Conservation (phyloP, 805 yeast genomes). For the Myxozyma sirexii region DNA sequence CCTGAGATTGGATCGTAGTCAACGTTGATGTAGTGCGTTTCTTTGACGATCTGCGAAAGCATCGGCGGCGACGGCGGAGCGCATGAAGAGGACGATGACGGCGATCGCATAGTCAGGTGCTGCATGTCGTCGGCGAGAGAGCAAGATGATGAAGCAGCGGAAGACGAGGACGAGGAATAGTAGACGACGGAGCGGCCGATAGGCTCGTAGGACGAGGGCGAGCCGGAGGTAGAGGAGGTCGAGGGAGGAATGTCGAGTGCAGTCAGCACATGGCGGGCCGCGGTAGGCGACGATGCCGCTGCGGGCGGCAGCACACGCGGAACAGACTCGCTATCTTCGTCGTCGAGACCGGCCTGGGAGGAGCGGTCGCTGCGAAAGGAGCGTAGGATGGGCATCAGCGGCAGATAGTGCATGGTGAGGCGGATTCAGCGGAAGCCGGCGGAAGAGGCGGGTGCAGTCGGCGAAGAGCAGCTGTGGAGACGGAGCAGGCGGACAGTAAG, state of each 20-base stretch:
- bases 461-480: neutral
- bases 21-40: conserved; percentile 74
- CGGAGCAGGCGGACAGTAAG: no score
- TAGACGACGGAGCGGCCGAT: conserved; percentile 18
- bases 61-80: conserved; percentile 12
- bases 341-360: neutral
- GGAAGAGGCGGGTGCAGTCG: neutral
- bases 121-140: conserved; percentile 2
- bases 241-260: neutral
- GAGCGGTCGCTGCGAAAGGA: conserved; percentile 22
- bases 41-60: conserved; percentile 59
- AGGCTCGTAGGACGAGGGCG: neutral
- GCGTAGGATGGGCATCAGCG: conserved; percentile 29
- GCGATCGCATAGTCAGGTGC: conserved; percentile 25
- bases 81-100: conserved; percentile 21
- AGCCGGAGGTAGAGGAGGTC: neutral
- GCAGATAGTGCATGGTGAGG: conserved; percentile 27
- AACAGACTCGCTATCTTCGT: neutral
- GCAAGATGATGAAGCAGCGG: conserved; percentile 11
- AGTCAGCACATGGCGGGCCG: conserved; percentile 1
- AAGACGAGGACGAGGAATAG: conserved; percentile 21
- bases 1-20: conserved; percentile 88
- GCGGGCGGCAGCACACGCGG: conserved; percentile 13
- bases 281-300: conserved; percentile 2
- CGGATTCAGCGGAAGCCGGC: neutral